These are phyloP conservation scores for Fonsecaea monophora DNA, from an alignment of 2,329 filamentous ascomycete species.

Conservation along the genomic window DNA sequence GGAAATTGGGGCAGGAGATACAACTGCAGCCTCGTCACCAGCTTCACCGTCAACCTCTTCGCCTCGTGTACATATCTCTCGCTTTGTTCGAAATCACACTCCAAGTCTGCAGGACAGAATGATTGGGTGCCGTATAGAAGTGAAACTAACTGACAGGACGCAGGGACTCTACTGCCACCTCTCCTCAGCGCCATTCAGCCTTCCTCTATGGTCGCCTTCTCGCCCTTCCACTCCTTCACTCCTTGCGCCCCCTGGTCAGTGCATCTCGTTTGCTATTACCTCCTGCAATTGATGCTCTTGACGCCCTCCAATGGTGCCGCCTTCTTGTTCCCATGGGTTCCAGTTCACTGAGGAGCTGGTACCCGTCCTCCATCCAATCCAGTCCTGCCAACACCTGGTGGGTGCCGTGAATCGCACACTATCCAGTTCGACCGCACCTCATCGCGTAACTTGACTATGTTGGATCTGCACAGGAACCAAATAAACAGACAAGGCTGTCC, in stretches of 20 bases:
- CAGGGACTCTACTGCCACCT: neutral
- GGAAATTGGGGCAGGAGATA: neutral
- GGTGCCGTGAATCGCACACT: neutral
- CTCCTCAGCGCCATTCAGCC: neutral
- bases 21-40: no score
- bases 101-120: neutral
- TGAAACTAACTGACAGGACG: neutral
- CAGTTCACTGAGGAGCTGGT: neutral
- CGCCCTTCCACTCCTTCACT: neutral
- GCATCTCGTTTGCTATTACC: neutral
- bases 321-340: neutral
- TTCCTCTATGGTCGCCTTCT: neutral
- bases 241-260: neutral
- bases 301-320: neutral
- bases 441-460: neutral
- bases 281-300: neutral
- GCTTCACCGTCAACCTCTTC: neutral
- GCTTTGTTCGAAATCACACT: neutral
- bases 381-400: neutral
- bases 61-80: neutral
- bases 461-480: neutral
- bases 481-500: neutral
- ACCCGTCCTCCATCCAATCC: neutral
- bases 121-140: no score
- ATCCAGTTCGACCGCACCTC: neutral